Evolutionary conservation across 2,329 filamentous ascomycete genomes (phyloP).

Genomic region (Fusarium coicis): DNA sequence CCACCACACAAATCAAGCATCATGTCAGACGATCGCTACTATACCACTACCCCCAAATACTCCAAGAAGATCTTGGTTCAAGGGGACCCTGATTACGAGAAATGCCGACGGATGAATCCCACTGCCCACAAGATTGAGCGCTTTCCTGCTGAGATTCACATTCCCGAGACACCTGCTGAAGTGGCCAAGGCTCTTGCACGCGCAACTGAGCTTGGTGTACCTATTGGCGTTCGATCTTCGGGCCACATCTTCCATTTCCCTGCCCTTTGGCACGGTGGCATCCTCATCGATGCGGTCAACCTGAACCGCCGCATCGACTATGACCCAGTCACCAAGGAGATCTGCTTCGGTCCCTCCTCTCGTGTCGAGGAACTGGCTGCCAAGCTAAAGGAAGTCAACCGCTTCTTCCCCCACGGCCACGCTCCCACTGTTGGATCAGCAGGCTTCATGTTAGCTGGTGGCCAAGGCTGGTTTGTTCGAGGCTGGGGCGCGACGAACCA

Average conservation of each 20-base stretch:
- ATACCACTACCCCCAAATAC: neutral
- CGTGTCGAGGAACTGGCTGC: slow-evolving; percentile 9
- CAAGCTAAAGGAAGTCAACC: neutral
- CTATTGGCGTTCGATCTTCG: slow-evolving; percentile 11
- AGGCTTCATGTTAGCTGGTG: slow-evolving; percentile 19
- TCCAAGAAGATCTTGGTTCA: neutral
- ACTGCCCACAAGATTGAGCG: neutral
- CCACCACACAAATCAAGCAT: neutral
- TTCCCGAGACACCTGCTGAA: slow-evolving; percentile 1
- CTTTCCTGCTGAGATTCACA: slow-evolving; percentile 8
- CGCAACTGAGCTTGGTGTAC: slow-evolving; percentile 4
- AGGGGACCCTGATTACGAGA: neutral
- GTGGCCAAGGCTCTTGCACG: slow-evolving; percentile 7
- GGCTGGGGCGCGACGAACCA: slow-evolving; percentile 9
- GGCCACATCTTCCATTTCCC: slow-evolving; percentile 13
- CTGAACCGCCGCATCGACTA: slow-evolving; percentile 11
- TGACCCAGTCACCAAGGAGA: slow-evolving; percentile 6
- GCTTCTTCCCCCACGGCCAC: slow-evolving; percentile 17
- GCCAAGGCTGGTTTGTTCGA: slow-evolving; percentile 15
- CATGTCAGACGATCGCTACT: neutral
- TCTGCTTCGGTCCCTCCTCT: neutral
- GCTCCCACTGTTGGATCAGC: slow-evolving; percentile 6
- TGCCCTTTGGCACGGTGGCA: neutral
- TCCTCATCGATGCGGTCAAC: slow-evolving; percentile 15
- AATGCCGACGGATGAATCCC: neutral